Percentiles rank a stretch among this genome's conserved stretches.
Evolutionary conservation across 352 stramenopile genomes (phyloP).

Genomic region (Phytopythium sindhum): DNA sequence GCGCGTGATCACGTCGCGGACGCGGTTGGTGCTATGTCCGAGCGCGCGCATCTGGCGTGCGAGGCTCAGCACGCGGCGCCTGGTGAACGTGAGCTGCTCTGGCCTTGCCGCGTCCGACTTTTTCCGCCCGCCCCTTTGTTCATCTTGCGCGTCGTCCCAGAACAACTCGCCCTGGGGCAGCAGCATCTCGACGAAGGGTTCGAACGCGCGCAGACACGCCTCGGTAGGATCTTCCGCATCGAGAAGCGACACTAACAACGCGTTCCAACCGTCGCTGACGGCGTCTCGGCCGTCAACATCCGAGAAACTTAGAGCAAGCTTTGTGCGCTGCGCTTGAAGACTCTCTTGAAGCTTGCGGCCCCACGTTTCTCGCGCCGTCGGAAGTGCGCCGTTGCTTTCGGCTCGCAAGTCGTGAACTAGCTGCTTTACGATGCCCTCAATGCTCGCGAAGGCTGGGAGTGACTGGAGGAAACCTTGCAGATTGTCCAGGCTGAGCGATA

Average conservation of each 20-base stretch:
- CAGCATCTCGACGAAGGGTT: slow-evolving; percentile 17
- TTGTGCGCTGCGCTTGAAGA: slow-evolving; percentile 12
- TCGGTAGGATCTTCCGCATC: slow-evolving; percentile 10
- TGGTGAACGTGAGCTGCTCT: not conserved
- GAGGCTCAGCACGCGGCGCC: not conserved
- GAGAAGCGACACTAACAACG: slow-evolving; percentile 11
- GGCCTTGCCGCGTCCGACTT: not conserved
- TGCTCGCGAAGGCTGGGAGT: slow-evolving; percentile 17
- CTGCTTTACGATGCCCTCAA: slow-evolving; percentile 10
- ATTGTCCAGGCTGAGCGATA: slow-evolving; percentile 31
- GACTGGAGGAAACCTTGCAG: slow-evolving; percentile 11
- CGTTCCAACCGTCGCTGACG: slow-evolving; percentile 12
- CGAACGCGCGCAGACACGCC: slow-evolving; percentile 16
- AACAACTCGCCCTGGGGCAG: slow-evolving; percentile 21
- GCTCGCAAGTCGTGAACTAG: slow-evolving; percentile 12
- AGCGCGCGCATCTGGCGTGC: not conserved
- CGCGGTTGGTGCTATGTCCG: not conserved
- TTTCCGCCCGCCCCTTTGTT: not conserved
- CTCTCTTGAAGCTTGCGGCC: slow-evolving; percentile 11
- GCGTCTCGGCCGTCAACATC: not conserved
- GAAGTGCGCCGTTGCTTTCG: slow-evolving; percentile 10
- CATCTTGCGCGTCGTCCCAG: not conserved
- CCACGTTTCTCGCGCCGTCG: slow-evolving; percentile 12
- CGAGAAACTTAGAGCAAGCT: slow-evolving; percentile 8
- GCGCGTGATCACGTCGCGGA: not conserved